Evolutionary conservation across 2,329 filamentous ascomycete species (phyloP).

Genomic region (Trichoderma aggressivum): DNA sequence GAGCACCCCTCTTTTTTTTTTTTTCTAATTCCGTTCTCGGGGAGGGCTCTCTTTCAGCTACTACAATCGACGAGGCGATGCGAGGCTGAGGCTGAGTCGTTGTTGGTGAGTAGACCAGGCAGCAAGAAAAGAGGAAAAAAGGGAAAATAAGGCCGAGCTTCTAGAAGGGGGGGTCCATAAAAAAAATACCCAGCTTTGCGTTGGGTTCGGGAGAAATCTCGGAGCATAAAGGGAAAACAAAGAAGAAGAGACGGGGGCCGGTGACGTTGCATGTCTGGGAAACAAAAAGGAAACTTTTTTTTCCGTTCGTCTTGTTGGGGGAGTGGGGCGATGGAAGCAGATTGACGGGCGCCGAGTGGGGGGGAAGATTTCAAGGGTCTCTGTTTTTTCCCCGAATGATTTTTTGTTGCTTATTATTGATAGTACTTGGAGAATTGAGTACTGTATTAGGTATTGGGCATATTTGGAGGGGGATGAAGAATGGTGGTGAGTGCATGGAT

Average conservation of each 20-base stretch:
- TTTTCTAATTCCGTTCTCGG: not conserved
- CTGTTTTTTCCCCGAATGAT: not conserved
- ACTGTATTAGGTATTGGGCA: not conserved
- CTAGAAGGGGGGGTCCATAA: not conserved
- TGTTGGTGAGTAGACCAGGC: not conserved
- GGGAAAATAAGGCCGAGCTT: not conserved
- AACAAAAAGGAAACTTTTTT: not conserved
- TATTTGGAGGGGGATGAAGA: not conserved
- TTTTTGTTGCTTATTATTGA: not conserved
- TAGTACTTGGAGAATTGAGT: not conserved
- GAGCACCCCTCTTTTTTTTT: not conserved
- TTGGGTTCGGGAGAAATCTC: slow-evolving; percentile 2
- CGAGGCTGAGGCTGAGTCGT: not conserved
- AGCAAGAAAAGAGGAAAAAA: not conserved
- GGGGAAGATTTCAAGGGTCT: not conserved
- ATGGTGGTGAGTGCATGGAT: not conserved
- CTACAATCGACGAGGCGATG: not conserved
- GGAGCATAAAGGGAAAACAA: not conserved
- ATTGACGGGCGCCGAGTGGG: not conserved
- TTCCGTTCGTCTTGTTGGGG: not conserved
- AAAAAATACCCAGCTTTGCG: not conserved
- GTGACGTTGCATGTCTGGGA: not conserved
- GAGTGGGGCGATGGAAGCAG: not conserved
- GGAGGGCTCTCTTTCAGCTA: not conserved
- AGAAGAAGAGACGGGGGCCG: not conserved